phyloP scores from a whole-genome alignment of 169 alveolate genomes.

The Babesia bigemina region DNA sequence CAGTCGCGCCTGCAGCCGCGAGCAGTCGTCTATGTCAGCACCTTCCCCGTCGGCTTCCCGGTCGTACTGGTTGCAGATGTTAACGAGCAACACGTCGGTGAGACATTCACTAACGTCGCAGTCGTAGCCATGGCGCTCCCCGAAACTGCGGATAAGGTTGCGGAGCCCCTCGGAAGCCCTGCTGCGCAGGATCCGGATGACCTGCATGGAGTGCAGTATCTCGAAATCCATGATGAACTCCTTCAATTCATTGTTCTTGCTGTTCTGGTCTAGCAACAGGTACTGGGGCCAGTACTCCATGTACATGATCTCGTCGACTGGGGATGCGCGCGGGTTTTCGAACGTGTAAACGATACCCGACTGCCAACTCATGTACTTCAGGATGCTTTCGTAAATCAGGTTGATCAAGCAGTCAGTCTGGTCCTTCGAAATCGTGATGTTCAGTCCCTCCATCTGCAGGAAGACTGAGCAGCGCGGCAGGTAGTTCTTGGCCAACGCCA shows the following conservation, averaged over 20 bases:
- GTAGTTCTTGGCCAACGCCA: slow-evolving; percentile 25
- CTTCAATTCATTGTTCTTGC: slow-evolving; percentile 26
- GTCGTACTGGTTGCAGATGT: slow-evolving; percentile 49
- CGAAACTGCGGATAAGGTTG: slow-evolving; percentile 33
- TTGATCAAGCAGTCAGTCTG: slow-evolving; percentile 56
- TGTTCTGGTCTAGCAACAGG: slow-evolving; percentile 35
- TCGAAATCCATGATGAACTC: slow-evolving; percentile 64
- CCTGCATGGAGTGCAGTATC: slow-evolving; percentile 60
- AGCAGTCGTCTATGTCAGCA: slow-evolving; percentile 7
- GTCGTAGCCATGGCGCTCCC: slow-evolving; percentile 13
- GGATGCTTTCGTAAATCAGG: slow-evolving; percentile 40
- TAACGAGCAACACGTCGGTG: slow-evolving; percentile 56
- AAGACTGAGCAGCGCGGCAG: slow-evolving; percentile 58
- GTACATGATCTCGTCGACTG: slow-evolving; percentile 43
- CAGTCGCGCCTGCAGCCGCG: slow-evolving; percentile 49
- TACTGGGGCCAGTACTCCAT: slow-evolving; percentile 73
- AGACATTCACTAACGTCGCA: slow-evolving; percentile 49
- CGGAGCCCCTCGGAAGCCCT: slow-evolving; percentile 56
- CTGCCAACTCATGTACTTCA: slow-evolving; percentile 50
- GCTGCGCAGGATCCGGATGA: slow-evolving; percentile 42
- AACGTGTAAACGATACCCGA: slow-evolving; percentile 57
- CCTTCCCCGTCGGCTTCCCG: not conserved
- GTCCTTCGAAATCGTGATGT: slow-evolving; percentile 48
- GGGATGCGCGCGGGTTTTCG: slow-evolving; percentile 56
- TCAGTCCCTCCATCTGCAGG: slow-evolving; percentile 41